Evolutionary conservation across 805 yeast genomes (phyloP), one percentile per base, ranked within the genome.

Genomic region (Candida sithepensis): DNA sequence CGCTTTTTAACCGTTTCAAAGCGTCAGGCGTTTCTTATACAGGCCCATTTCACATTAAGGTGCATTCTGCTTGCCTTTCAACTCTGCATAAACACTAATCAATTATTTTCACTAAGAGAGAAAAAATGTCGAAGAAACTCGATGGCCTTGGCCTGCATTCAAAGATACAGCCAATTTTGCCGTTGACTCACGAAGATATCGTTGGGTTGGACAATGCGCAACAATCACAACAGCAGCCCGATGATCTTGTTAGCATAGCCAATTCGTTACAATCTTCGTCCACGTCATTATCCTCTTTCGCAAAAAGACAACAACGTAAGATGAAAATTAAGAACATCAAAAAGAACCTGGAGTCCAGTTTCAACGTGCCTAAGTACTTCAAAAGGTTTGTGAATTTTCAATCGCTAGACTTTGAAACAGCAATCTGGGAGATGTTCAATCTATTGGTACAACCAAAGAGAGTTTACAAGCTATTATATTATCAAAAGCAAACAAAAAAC

Each of bases 321-420:
- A 42, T 54, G n/a, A 57, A 56, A 39, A 47, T 56, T 32, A 53
- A 51, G 39, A 52, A 48, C 41, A 33, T 56, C 23, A 51, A 49
- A 40, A 57, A 50, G 28, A 54, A 55, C 30, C 47, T 48, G 45
- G 44, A 50, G 38, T 50, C 58, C 3, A 43, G 44, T 30, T 50
- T 65, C 32, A 42, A 47, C 12, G 40, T 63, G 5, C 70, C 70
- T 5, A 58, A 59, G 21, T 65, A 65, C 43, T 58, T 67, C 48
- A 64, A 61, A 44, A 65, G 88, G 44, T 63, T 84, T 36, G 70
- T 85, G 52, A 81, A 82, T 55, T 91, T 96, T 1, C 86, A 84
- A 8, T 84, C 96, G 0, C 72, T 90, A 46, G 97, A 91, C 67
- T 87, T 90, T 59, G 97, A 91, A 65, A 87, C 96, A 1, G 96